Evolutionary conservation across 768 basidiomycete species (phyloP), one percentile per base, ranked within the genome.

Genomic region (Kwoniella sp.): DNA sequence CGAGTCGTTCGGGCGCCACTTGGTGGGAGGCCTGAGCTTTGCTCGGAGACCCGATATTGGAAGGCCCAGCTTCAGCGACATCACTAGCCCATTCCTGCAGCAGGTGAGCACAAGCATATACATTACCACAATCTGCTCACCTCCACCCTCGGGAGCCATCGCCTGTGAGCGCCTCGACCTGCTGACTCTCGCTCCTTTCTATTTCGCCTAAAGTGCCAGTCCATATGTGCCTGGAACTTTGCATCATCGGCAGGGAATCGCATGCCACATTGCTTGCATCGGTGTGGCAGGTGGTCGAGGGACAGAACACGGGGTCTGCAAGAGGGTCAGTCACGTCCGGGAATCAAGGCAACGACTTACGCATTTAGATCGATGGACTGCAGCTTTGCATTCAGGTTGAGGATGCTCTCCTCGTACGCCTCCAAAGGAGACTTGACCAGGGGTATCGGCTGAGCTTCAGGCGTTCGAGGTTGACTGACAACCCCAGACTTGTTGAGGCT

Each of bases 201-300:
- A 67, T 96, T 98, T 71, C 93, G 86, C 70, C 84, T 80, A 77
- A 95, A 96, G 74, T 99, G 93, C 86, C 88, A 87, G 72, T 99
- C 93, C 64, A 98, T 80, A 70, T 99, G 95, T 52, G 84, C 82
- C 63, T 92, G 82, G 79, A 91, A 80, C 32, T 77, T 79, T 70
- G 83, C 85, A 55, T 88, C 90, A 26, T 81, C 83, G 62, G 88
- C 87, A 41, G 85, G 77, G 74, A 92, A 93, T 37, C 93, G 85
- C 47, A 88, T 76, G 15, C 87, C 88, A 77, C 93, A 99, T 67
- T 96, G 92, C 76, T 85, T 89, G 79, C 93, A 99, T 76, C 90
- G 86, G 28, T 82, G 77, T 20, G 84, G 80, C 31, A 91, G 79
- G 51, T 83, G 83, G 49, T 83, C 50, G 15, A 63, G 48, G 1